Evolutionary conservation across 345 rosid species (phyloP).

Genomic region (Arabidopsis suecica): DNA sequence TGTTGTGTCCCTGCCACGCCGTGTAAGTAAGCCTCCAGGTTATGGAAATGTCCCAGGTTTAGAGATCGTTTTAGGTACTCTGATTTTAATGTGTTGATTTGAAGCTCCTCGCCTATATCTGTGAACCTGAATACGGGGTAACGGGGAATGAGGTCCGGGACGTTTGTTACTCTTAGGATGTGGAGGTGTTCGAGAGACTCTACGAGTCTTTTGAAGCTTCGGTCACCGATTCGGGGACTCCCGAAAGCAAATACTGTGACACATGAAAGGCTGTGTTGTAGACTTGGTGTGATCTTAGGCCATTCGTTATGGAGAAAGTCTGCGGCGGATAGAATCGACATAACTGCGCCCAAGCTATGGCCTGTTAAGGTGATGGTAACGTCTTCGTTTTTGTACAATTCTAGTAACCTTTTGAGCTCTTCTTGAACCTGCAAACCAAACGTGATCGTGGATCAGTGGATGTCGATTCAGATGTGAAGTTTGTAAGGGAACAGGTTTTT

Average conservation of each 20-base stretch:
- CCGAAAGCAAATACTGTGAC: conserved; percentile 55
- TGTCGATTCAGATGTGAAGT: not conserved
- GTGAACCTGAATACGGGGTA: conserved; percentile 39
- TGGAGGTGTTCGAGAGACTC: conserved; percentile 37
- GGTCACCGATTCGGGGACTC: conserved; percentile 51
- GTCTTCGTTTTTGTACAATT: conserved; percentile 54
- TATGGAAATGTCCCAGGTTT: conserved; percentile 26
- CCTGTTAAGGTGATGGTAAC: conserved; percentile 61
- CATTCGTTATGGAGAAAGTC: conserved; percentile 52
- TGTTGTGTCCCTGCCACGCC: conserved; percentile 50
- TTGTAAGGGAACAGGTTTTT: not conserved
- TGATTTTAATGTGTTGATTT: conserved; percentile 51
- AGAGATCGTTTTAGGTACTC: conserved; percentile 42
- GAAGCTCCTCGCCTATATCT: conserved; percentile 48
- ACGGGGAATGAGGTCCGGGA: conserved; percentile 47
- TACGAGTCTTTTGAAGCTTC: conserved; percentile 39
- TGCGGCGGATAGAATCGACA: conserved; percentile 56
- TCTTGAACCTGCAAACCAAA: conserved; percentile 45
- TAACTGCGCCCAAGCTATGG: conserved; percentile 65
- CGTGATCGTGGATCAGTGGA: too few relatives aligned
- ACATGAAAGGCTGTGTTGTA: conserved; percentile 21
- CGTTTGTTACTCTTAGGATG: conserved; percentile 47
- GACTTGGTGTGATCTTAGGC: conserved; percentile 33
- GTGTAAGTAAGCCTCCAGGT: conserved; percentile 51
- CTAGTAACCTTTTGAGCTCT: conserved; percentile 52